Percentiles rank a stretch among this genome's conserved stretches.
Conservation (phyloP, 2,329 filamentous ascomycete genomes). For the Coniochaeta hoffmannii region DNA sequence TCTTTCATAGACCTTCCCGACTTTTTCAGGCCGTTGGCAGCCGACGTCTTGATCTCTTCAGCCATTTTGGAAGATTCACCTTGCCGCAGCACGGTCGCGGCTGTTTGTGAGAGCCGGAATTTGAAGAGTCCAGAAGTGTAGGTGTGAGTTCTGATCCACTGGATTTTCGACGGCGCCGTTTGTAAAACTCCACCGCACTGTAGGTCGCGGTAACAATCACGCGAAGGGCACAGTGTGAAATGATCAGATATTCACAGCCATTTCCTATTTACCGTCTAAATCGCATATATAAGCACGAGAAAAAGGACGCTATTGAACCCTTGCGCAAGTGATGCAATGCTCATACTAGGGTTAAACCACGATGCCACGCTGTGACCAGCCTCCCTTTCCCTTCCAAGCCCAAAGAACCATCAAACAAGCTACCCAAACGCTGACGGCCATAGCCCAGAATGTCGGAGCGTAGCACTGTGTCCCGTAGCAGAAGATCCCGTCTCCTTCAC, state of each 20-base stretch:
- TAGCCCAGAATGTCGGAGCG: slow-evolving; percentile 75
- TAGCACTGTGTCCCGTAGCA: slow-evolving; percentile 84
- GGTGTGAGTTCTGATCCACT: neutral
- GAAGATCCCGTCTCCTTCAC: slow-evolving; percentile 44
- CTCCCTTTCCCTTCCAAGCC: slow-evolving; percentile 73
- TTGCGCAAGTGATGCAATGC: neutral
- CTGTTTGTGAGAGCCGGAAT: neutral
- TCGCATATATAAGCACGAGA: no score
- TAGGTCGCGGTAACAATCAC: neutral
- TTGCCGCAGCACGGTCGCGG: neutral
- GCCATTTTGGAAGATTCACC: neutral
- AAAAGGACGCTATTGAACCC: no score
- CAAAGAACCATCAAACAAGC: slow-evolving; percentile 65
- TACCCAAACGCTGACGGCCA: slow-evolving; percentile 71
- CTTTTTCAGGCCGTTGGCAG: neutral
- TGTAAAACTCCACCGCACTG: neutral
- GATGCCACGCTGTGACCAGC: slow-evolving; percentile 72
- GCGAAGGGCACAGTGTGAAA: neutral
- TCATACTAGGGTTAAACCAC: slow-evolving; percentile 38
- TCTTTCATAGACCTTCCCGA: neutral
- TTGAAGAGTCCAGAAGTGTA: neutral
- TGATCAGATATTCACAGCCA: neutral
- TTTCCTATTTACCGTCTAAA: no score
- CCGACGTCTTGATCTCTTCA: neutral
- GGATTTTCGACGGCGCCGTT: neutral